A percentile compares a stretch with the other conserved stretches of the same genome.
Conservation (phyloP, 164 flowering plant genomes). For the Sedum album region DNA sequence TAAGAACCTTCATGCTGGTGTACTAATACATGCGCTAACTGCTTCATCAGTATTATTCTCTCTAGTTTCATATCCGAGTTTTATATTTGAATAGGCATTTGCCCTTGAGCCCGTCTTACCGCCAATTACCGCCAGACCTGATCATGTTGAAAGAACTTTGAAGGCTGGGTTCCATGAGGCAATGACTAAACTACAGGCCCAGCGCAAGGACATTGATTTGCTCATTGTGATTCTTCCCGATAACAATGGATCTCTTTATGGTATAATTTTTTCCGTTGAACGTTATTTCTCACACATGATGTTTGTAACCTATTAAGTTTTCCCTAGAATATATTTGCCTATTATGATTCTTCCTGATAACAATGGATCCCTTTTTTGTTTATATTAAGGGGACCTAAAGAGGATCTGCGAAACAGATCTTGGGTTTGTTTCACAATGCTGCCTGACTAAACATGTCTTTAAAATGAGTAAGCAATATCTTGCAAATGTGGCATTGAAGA, state of each 20-base stretch:
- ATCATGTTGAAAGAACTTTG: slow-evolving; percentile 67
- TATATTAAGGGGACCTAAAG: slow-evolving; percentile 57
- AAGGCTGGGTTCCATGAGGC: slow-evolving; percentile 66
- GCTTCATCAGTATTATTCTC: neutral
- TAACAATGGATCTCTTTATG: slow-evolving; percentile 80
- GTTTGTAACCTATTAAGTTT: neutral
- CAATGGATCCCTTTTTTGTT: no score
- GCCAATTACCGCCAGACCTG: slow-evolving; percentile 45
- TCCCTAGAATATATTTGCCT: neutral
- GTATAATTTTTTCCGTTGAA: slow-evolving; percentile 20
- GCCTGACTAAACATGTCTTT: slow-evolving; percentile 72
- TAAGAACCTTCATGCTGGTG: slow-evolving; percentile 17
- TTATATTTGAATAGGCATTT: slow-evolving; percentile 32
- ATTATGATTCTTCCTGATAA: neutral
- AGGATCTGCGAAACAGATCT: slow-evolving; percentile 94
- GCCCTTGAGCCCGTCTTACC: slow-evolving; percentile 54
- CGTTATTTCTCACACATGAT: neutral
- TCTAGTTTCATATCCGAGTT: neutral
- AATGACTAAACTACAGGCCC: slow-evolving; percentile 44
- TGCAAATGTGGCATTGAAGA: slow-evolving; percentile 85
- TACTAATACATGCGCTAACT: neutral
- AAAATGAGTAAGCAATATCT: slow-evolving; percentile 71
- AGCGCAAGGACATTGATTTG: slow-evolving; percentile 59
- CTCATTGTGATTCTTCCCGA: slow-evolving; percentile 78
- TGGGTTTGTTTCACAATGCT: slow-evolving; percentile 87